phyloP scores from a whole-genome alignment of 306 rosid genomes.

The Ormosia emarginata region DNA sequence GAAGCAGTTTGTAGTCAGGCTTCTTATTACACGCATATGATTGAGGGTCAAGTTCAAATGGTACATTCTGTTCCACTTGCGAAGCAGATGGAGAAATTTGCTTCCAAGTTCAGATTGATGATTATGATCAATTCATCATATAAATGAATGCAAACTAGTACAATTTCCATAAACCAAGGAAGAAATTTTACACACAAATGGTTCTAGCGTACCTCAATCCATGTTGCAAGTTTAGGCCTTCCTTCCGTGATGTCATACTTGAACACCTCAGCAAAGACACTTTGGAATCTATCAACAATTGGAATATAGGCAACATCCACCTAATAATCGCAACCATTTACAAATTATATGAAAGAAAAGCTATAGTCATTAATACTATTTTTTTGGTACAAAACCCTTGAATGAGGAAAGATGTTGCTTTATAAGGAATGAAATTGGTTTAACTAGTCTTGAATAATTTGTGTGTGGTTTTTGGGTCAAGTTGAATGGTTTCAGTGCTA shows the following conservation, averaged over 20 bases:
- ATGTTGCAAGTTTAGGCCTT: conserved; percentile 67
- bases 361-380: background rate
- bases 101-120: conserved; percentile 1
- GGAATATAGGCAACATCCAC: conserved; percentile 74
- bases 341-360: conserved; percentile 8
- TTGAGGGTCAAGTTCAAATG: background rate
- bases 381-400: no score
- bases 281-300: conserved; percentile 61
- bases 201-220: conserved; percentile 57
- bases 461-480: no score
- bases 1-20: background rate
- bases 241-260: conserved; percentile 67
- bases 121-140: background rate
- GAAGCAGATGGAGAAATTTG: background rate
- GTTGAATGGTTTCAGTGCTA: no score
- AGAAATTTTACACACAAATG: background rate
- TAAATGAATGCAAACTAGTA: background rate
- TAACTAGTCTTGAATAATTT: no score
- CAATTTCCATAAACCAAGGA: background rate
- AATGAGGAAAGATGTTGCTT: no score
- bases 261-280: conserved; percentile 43
- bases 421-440: no score
- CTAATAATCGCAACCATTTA: conserved; percentile 37
- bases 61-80: background rate
- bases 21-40: background rate